Conservation (phyloP, 257 asterid genomes). For the Asclepias syriaca region DNA sequence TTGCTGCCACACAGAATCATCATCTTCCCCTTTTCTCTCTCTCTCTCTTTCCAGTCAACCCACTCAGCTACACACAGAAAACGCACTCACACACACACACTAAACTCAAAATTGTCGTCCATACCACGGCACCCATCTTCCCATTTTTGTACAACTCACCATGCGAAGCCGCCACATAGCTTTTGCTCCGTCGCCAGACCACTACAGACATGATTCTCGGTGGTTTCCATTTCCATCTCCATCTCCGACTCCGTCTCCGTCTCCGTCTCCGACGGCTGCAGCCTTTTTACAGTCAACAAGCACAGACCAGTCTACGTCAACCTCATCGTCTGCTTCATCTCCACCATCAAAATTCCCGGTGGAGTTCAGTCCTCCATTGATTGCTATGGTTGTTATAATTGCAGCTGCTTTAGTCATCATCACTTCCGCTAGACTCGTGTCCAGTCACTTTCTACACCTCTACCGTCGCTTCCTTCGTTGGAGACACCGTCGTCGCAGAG, state of each 20-base stretch:
- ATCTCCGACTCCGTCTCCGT: slow-evolving; percentile 8
- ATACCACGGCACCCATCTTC: neutral
- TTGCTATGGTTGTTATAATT: slow-evolving; percentile 82
- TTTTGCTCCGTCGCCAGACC: slow-evolving; percentile 32
- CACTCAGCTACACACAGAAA: neutral
- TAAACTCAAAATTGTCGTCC: neutral
- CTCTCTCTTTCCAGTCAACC: neutral
- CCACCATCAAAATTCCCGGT: slow-evolving; percentile 63
- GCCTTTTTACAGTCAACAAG: slow-evolving; percentile 13
- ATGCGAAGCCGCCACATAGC: slow-evolving; percentile 34
- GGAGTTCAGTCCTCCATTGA: slow-evolving; percentile 88
- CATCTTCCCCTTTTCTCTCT: no score
- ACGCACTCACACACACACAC: slow-evolving; percentile 8
- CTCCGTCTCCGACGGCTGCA: slow-evolving; percentile 7
- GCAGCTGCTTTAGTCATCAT: slow-evolving; percentile 79
- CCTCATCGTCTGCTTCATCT: slow-evolving; percentile 25
- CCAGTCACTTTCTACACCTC: slow-evolving; percentile 55
- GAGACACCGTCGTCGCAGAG: slow-evolving; percentile 68
- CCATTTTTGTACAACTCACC: neutral
- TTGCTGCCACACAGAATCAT: neutral
- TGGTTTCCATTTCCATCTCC: slow-evolving; percentile 23
- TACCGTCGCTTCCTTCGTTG: slow-evolving; percentile 68
- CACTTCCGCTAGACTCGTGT: slow-evolving; percentile 84
- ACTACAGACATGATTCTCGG: neutral
- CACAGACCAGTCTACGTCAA: slow-evolving; percentile 8